These are phyloP conservation scores for Arabis hirsuta DNA, from an alignment of 345 rosid genomes.

Conservation along the genomic window DNA sequence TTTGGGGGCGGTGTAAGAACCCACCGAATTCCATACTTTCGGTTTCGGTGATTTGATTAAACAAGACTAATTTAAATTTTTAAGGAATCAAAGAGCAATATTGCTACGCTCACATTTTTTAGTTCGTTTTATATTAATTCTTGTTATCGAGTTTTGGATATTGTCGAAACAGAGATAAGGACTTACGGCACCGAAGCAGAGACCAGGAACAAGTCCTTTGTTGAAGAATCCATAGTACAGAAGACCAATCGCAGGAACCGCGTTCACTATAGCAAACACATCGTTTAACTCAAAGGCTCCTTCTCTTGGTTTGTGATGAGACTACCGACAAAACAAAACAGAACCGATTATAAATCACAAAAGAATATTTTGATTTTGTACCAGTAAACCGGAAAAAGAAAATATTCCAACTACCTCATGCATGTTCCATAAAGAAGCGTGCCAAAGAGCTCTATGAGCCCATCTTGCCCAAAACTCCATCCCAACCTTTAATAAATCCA, in stretches of 20 bases:
- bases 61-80: not conserved
- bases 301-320: conserved; percentile 88
- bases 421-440: conserved; percentile 90
- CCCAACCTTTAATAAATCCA: conserved; percentile 59
- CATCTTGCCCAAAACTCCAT: conserved; percentile 99
- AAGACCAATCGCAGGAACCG: conserved; percentile 82
- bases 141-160: not conserved
- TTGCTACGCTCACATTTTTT: not conserved
- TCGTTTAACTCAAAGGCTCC: conserved; percentile 93
- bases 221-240: conserved; percentile 78
- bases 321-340: conserved; percentile 46
- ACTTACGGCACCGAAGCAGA: conserved; percentile 93
- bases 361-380: not conserved
- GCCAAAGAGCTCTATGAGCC: conserved; percentile 97
- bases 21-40: not conserved
- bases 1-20: conserved; percentile 4
- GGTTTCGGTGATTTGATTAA: not conserved
- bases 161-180: not conserved
- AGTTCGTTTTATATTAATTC: too few relatives aligned
- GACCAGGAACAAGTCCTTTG: conserved; percentile 81
- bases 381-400: not conserved
- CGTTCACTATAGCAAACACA: conserved; percentile 87
- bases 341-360: not conserved
- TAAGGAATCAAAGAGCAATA: conserved; percentile 1
- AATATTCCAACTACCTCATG: conserved; percentile 55